These are phyloP conservation scores for Chytridiales sp. DNA, from an alignment of 371 early-diverging fungal species.

Conservation along the genomic window DNA sequence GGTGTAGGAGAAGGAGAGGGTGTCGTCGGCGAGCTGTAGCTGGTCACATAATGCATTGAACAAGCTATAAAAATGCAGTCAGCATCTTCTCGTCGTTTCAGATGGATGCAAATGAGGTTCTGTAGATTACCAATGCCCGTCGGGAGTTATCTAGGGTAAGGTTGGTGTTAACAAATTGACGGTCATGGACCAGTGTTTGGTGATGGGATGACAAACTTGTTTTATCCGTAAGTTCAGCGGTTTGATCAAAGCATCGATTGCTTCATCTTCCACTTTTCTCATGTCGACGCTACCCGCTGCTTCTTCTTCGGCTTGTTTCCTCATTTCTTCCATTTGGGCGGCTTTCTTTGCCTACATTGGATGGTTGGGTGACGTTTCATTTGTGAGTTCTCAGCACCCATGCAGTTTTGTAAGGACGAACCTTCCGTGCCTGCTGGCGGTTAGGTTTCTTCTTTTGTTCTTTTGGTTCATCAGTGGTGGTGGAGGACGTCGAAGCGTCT, in stretches of 20 bases:
- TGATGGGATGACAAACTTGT: slow-evolving; percentile 30
- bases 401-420: slow-evolving; percentile 32
- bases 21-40: slow-evolving; percentile 6
- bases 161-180: slow-evolving; percentile 3
- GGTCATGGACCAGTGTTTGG: too few relatives aligned
- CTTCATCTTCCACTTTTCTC: slow-evolving; percentile 69
- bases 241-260: slow-evolving; percentile 60
- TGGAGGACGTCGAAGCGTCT: too few relatives aligned
- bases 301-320: slow-evolving; percentile 77
- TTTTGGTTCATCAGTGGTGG: neutral
- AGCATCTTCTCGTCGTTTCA: neutral
- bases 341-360: slow-evolving; percentile 52
- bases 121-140: slow-evolving; percentile 77
- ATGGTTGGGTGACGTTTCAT: neutral
- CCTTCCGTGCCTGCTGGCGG: slow-evolving; percentile 65
- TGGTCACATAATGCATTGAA: slow-evolving; percentile 90
- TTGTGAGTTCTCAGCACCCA: neutral
- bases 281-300: slow-evolving; percentile 73
- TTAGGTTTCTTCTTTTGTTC: slow-evolving; percentile 58
- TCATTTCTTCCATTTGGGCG: slow-evolving; percentile 71
- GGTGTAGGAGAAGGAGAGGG: slow-evolving; percentile 44
- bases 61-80: slow-evolving; percentile 49
- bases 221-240: slow-evolving; percentile 32
- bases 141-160: slow-evolving; percentile 59
- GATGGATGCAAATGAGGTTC: neutral